These are phyloP conservation scores for Colletotrichum camelliae DNA, from an alignment of 2,329 filamentous ascomycete genomes.

Conservation along the genomic window DNA sequence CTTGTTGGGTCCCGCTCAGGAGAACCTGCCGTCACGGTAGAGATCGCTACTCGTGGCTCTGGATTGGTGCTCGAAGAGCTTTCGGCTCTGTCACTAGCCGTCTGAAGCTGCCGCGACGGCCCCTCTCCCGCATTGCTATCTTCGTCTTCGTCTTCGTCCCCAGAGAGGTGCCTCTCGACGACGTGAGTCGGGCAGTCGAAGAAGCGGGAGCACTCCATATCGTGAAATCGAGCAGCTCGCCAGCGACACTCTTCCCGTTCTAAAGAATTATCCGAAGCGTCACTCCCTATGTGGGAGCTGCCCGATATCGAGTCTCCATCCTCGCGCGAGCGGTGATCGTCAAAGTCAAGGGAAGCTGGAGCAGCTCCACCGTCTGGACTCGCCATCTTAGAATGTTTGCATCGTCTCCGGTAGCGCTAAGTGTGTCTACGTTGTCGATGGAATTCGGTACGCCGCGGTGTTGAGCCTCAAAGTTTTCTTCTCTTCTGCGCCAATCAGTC, in stretches of 20 bases:
- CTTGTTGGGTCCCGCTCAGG: slow-evolving; percentile 7
- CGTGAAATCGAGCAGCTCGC: slow-evolving; percentile 41
- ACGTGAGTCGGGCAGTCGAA: slow-evolving; percentile 55
- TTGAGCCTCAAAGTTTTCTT: not conserved
- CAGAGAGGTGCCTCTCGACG: slow-evolving; percentile 42
- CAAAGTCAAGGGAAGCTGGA: slow-evolving; percentile 24
- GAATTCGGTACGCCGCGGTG: not conserved
- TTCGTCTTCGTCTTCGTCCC: slow-evolving; percentile 27
- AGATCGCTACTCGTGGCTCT: not conserved
- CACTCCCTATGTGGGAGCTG: slow-evolving; percentile 46
- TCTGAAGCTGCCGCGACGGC: not conserved
- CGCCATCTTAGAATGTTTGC: slow-evolving; percentile 37
- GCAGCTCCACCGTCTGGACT: slow-evolving; percentile 32
- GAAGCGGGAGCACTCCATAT: slow-evolving; percentile 51
- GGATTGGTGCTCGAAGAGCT: not conserved
- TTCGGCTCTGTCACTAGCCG: not conserved
- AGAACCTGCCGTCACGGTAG: not conserved
- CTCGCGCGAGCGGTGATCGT: slow-evolving; percentile 22
- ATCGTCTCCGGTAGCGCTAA: slow-evolving; percentile 3
- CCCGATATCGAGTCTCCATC: slow-evolving; percentile 30
- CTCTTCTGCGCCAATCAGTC: slow-evolving; percentile 4
- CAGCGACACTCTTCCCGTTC: slow-evolving; percentile 38
- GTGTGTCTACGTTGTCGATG: not conserved
- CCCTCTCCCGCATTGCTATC: slow-evolving; percentile 1
- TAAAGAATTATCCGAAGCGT: slow-evolving; percentile 22